A percentile compares a stretch with the other conserved stretches of the same genome.
Evolutionary conservation across 352 stramenopile genomes (phyloP).

Genomic region (Thalassiosira sp.): DNA sequence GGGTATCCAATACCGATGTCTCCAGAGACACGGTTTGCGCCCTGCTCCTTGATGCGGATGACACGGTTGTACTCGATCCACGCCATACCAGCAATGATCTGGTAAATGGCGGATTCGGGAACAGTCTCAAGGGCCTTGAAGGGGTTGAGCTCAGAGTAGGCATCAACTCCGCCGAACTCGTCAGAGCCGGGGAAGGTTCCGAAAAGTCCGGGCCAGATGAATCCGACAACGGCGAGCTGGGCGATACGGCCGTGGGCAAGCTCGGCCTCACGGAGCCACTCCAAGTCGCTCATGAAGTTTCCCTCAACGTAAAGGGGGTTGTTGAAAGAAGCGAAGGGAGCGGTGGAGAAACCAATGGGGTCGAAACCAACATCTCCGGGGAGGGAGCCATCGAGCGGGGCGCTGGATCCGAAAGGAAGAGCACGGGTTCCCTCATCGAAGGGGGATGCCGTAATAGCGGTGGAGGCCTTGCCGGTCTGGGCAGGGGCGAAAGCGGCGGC

Average conservation of each 20-base stretch:
- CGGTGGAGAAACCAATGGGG: conserved; percentile 86
- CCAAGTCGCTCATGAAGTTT: conserved; percentile 63
- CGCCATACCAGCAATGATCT: conserved; percentile 84
- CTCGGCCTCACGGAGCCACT: conserved; percentile 82
- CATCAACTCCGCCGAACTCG: conserved; percentile 82
- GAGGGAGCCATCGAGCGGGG: conserved; percentile 84
- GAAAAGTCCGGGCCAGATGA: conserved; percentile 85
- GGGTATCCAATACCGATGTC: conserved; percentile 84
- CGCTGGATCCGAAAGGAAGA: conserved; percentile 83
- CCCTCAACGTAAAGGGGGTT: conserved; percentile 48
- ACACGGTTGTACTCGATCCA: conserved; percentile 82
- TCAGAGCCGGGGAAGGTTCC: conserved; percentile 86
- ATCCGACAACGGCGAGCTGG: conserved; percentile 86
- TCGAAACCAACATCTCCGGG: conserved; percentile 88
- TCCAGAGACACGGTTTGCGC: conserved; percentile 66
- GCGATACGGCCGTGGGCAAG: conserved; percentile 87
- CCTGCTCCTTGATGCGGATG: conserved; percentile 75
- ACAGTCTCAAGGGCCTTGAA: conserved; percentile 81
- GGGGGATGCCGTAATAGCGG: conserved; percentile 57
- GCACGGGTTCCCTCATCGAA: conserved; percentile 58
- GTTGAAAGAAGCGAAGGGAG: conserved; percentile 62
- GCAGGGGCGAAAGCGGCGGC: conserved; percentile 69
- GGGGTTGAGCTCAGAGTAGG: conserved; percentile 86
- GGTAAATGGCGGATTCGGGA: conserved; percentile 78
- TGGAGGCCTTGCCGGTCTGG: conserved; percentile 46